Base-by-base conservation (phyloP, 495 filamentous ascomycete species). In the Podospora conica region DNA sequence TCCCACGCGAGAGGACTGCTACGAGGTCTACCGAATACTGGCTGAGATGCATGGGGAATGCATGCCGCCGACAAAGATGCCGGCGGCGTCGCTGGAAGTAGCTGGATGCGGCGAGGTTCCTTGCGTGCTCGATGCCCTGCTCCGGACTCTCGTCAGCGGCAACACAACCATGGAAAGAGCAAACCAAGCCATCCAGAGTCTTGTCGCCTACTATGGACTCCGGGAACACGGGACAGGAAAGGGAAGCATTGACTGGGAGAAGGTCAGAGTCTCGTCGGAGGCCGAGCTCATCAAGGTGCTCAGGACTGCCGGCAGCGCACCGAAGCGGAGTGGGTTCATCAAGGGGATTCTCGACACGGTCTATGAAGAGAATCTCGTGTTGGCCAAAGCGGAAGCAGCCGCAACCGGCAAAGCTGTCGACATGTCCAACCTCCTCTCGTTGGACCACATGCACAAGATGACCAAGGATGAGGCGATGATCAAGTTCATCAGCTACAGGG, bases 31-130 rank as follows among this genome's bases (percentile, higher is more conserved):
- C 65, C 72, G 79, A 1, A 80, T 96, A 1, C 81, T 98, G 0
- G 81, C 86, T 1, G 78, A 80, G 15, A 70, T 86, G 3, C 91
- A 97, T 71, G 90, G 88, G 1, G 78, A 86, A 53, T 82, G 90
- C 3, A 78, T 78, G 28, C 80, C 82, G 9, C 94, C 95, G 1
- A 77, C 85, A 18, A 85, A 78, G 1, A 87, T 95, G 18, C 91
- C 92, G 0, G 77, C 83, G 9, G 91, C 95, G 1, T 92, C 91
- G n/a, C 77, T 91, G 2, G 88, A 88, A 3, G 84, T 92, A 15
- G 86, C 93, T 20, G 94, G 93, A 2, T 98, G 95, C 69, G 95
- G 95, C 15, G 93, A 98, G 75, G 95, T 97, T 0, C 94, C 94
- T 0, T 94, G 88, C 21, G 87, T 97, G 1, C 82, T 98, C 0